Evolutionary conservation across 805 yeast genomes (phyloP), one percentile per base, ranked within the genome.

Genomic region (Ogataea parapolymorpha): DNA sequence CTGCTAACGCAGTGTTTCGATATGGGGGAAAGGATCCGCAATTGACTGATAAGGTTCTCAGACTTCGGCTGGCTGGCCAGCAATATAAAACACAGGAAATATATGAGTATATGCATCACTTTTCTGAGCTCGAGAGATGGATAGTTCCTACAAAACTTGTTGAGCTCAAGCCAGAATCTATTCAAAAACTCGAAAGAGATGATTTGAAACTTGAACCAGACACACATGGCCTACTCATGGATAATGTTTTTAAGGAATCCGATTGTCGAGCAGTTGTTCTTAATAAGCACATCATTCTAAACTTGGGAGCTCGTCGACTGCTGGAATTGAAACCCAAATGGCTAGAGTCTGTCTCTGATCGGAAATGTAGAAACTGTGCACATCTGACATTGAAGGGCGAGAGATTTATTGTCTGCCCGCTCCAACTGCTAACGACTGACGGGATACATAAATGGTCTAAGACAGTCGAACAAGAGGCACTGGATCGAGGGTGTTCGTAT

Each of bases 311-410:
- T 1, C 27, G 44, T 3, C 40, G 40, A 6, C 26, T 32, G 49
- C 62, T 74, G 41, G 80, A 75, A 48, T 59, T 74, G 41, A 75
- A 75, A 41, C 80, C 80, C 0, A 75, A 75, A 54, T 75, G 80
- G 80, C 51, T 74, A 15, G 70, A 70, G 48, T 58, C 58, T 27
- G 65, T 64, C n/a, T 60, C 58, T 1, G 16, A 17, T 5, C 54
- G 55, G 25, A 61, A 63, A 35, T 74, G 79, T 52, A 54, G 80
- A 17, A 74, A 76, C 24, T 74, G 79, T 44, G 67, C 69, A 50
- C 56, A 68, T 33, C 56, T 64, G 37, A 61, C 49, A 26, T 42
- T 53, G 10, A 63, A 63, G 30, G 59, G 59, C 2, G 58, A 59
- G 15, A 12, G 36, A 5, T 50, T 68, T 32, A 63, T 69, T 36